These are phyloP conservation scores for Heterobasidion parviporum DNA, from an alignment of 1,284 basidiomycete species.

Conservation along the genomic window DNA sequence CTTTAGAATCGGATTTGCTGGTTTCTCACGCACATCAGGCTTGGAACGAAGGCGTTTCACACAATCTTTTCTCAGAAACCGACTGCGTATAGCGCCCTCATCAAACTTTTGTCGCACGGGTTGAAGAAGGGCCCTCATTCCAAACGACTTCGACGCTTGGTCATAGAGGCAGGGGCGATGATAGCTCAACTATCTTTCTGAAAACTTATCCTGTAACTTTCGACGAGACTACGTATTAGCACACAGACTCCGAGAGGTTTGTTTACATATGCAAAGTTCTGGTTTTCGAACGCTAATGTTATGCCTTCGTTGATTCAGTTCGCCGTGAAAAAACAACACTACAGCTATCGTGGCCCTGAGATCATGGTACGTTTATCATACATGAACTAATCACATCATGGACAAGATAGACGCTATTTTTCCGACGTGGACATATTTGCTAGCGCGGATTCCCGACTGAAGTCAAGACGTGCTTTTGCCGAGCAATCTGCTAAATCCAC, in stretches of 20 bases:
- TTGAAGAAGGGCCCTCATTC: constrained; percentile 33
- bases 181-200: constrained; percentile 15
- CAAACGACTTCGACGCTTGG: constrained; percentile 36
- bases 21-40: constrained; percentile 33
- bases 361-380: background rate
- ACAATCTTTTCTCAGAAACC: constrained; percentile 52
- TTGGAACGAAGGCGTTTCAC: constrained; percentile 75
- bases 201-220: background rate
- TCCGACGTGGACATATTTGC: too few species aligned
- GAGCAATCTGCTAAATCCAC: constrained; percentile 10
- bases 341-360: background rate
- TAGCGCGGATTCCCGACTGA: too few species aligned
- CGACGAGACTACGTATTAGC: too few species aligned
- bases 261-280: too few species aligned
- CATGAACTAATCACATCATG: too few species aligned
- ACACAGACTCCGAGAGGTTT: too few species aligned
- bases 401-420: too few species aligned
- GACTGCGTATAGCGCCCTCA: constrained; percentile 35
- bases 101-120: constrained; percentile 43
- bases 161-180: constrained; percentile 33
- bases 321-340: background rate
- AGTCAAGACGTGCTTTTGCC: background rate
- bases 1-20: background rate
- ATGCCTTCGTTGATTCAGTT: too few species aligned
- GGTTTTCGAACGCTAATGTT: too few species aligned